These are phyloP conservation scores for Colletotrichum tamarilloi DNA, from an alignment of 2,329 filamentous ascomycete species.

Conservation along the genomic window DNA sequence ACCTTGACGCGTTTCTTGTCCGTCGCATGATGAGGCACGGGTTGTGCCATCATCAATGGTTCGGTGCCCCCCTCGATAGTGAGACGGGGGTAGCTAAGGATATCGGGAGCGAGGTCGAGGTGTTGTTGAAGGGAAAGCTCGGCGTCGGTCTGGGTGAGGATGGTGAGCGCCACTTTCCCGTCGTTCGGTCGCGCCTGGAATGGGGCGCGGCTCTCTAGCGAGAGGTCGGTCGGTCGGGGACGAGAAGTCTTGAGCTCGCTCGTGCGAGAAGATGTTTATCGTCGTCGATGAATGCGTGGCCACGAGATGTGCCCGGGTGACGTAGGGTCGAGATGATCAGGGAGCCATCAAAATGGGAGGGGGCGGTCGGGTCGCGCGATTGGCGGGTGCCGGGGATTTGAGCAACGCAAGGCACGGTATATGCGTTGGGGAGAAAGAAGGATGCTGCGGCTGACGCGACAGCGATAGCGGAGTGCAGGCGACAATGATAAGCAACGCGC, in stretches of 20 bases:
- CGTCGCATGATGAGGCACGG: slow-evolving; percentile 74
- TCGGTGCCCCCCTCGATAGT: slow-evolving; percentile 64
- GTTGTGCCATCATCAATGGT: slow-evolving; percentile 78
- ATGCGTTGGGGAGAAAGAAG: slow-evolving; percentile 15
- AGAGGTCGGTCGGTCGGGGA: slow-evolving; percentile 33
- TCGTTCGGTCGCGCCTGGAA: slow-evolving; percentile 35
- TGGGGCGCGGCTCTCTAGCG: slow-evolving; percentile 32
- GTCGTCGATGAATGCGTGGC: slow-evolving; percentile 28
- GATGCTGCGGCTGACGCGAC: slow-evolving; percentile 27
- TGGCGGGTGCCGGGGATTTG: slow-evolving; percentile 32
- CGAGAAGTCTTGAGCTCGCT: slow-evolving; percentile 19
- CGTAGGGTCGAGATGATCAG: slow-evolving; percentile 34
- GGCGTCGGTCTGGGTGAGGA: slow-evolving; percentile 63
- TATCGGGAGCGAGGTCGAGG: slow-evolving; percentile 65
- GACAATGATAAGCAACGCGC: slow-evolving; percentile 15
- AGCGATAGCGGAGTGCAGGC: slow-evolving; percentile 25
- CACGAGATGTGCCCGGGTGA: slow-evolving; percentile 34
- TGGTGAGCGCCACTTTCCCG: slow-evolving; percentile 65
- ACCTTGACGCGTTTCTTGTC: slow-evolving; percentile 91
- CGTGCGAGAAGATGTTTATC: slow-evolving; percentile 8
- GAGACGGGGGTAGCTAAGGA: slow-evolving; percentile 61
- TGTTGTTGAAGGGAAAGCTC: slow-evolving; percentile 71
- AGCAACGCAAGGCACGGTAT: slow-evolving; percentile 32
- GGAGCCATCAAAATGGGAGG: slow-evolving; percentile 38
- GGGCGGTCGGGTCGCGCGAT: slow-evolving; percentile 36